Evolutionary conservation across 2,329 filamentous ascomycete genomes (phyloP).

Genomic region (Triangularia setosa): DNA sequence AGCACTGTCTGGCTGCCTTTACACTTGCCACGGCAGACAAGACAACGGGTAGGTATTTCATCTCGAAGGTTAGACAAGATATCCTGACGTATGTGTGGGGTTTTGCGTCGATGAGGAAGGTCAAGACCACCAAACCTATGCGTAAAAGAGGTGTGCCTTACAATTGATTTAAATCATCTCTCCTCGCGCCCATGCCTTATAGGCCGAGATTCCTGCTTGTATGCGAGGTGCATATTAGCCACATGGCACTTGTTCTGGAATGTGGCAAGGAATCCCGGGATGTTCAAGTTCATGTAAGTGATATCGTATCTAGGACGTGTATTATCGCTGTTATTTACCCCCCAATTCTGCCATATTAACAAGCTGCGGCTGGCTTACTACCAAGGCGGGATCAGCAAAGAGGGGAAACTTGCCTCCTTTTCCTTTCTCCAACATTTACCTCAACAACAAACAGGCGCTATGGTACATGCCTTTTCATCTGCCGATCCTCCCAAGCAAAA

Average conservation of each 20-base stretch:
- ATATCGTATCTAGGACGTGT: background rate
- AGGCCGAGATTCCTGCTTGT: background rate
- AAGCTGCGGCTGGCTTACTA: background rate
- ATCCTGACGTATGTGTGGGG: background rate
- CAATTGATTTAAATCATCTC: background rate
- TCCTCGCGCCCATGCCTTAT: background rate
- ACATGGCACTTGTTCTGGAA: background rate
- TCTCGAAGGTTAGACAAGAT: background rate
- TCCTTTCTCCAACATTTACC: background rate
- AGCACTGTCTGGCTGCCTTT: background rate
- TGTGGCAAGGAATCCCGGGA: background rate
- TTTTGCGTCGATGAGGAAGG: background rate
- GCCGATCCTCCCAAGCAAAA: background rate
- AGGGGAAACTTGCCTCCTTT: background rate
- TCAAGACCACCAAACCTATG: background rate
- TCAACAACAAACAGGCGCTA: background rate
- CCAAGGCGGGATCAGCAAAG: background rate
- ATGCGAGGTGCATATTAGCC: background rate
- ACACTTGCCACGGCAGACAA: background rate
- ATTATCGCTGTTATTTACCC: conserved; percentile 4
- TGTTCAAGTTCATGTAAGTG: background rate
- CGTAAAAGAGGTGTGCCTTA: background rate
- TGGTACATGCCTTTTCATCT: background rate
- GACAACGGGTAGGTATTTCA: background rate
- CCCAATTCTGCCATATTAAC: conserved; percentile 5